These are phyloP conservation scores for Cordyceps pruinosa DNA, from an alignment of 2,329 filamentous ascomycete species.

Conservation along the genomic window DNA sequence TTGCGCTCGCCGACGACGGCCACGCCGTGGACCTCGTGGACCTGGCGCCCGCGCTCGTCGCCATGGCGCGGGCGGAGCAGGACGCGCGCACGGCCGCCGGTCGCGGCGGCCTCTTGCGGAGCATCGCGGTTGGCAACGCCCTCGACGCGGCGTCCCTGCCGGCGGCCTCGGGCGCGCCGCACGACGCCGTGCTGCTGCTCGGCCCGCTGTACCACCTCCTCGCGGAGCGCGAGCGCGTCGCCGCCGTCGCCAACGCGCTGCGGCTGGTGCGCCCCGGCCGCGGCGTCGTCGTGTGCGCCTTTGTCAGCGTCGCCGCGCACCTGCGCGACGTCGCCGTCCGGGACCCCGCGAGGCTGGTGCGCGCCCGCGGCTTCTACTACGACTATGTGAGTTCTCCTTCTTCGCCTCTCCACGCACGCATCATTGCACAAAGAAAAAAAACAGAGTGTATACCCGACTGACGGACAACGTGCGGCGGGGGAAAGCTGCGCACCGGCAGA, in stretches of 20 bases:
- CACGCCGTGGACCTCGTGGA: slow-evolving; percentile 15
- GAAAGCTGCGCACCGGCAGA: slow-evolving; percentile 6
- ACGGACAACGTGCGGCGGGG: neutral
- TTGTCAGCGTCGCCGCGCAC: slow-evolving; percentile 11
- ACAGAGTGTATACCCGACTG: too few species aligned
- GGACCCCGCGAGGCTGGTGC: slow-evolving; percentile 1
- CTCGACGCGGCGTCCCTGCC: neutral
- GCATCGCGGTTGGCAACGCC: slow-evolving; percentile 10
- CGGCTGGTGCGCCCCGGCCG: neutral
- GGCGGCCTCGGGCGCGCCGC: neutral
- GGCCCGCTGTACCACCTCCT: slow-evolving; percentile 13
- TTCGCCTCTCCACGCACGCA: too few species aligned
- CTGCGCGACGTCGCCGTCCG: slow-evolving; percentile 12
- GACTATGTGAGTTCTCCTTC: slow-evolving; percentile 1
- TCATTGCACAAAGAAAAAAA: too few species aligned
- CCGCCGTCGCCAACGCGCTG: slow-evolving; percentile 8
- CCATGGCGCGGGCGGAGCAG: slow-evolving; percentile 5
- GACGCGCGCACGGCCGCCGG: neutral
- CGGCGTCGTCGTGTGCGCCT: slow-evolving; percentile 8
- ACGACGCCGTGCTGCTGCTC: slow-evolving; percentile 13
- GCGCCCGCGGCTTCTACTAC: slow-evolving; percentile 2
- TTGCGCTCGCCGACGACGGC: slow-evolving; percentile 15
- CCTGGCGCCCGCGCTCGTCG: slow-evolving; percentile 12
- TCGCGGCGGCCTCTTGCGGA: neutral
- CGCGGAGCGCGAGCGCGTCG: slow-evolving; percentile 6